phyloP scores from a whole-genome alignment of 2,329 filamentous ascomycete species.

The Beauveria sp. region DNA sequence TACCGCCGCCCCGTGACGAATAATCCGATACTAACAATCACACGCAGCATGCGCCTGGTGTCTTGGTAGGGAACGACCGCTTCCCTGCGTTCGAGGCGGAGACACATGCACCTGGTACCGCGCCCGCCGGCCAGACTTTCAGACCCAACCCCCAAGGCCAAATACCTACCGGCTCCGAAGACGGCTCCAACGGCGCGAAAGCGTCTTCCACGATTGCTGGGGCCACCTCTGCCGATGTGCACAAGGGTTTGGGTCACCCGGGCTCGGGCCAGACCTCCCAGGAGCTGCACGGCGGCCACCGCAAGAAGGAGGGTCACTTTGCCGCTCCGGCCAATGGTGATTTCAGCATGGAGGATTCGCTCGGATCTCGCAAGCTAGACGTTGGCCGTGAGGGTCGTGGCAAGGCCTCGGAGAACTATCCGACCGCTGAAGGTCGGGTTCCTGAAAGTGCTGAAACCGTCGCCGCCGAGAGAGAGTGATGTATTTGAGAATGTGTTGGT shows the following conservation, averaged over 20 bases:
- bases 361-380: background rate
- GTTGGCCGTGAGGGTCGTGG: background rate
- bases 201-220: slow-evolving; percentile 34
- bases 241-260: slow-evolving; percentile 37
- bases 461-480: background rate
- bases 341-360: background rate
- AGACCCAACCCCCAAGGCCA: slow-evolving; percentile 30
- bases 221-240: slow-evolving; percentile 36
- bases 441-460: background rate
- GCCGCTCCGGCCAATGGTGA: background rate
- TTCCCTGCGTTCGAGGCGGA: slow-evolving; percentile 57
- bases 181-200: slow-evolving; percentile 15
- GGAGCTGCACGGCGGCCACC: slow-evolving; percentile 32
- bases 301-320: slow-evolving; percentile 25
- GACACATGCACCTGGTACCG: slow-evolving; percentile 53
- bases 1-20: background rate
- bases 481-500: background rate
- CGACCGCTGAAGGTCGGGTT: background rate
- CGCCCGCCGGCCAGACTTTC: slow-evolving; percentile 40
- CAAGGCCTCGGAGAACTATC: background rate
- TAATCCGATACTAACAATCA: slow-evolving; percentile 9
- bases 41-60: slow-evolving; percentile 54
- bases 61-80: slow-evolving; percentile 51
- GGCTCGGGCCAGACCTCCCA: slow-evolving; percentile 33
- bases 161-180: slow-evolving; percentile 24